A percentile compares a stretch with the other conserved stretches of the same genome.
phyloP scores from a whole-genome alignment of 371 early-diverging fungal genomes.

The Haplosporangium sp. region DNA sequence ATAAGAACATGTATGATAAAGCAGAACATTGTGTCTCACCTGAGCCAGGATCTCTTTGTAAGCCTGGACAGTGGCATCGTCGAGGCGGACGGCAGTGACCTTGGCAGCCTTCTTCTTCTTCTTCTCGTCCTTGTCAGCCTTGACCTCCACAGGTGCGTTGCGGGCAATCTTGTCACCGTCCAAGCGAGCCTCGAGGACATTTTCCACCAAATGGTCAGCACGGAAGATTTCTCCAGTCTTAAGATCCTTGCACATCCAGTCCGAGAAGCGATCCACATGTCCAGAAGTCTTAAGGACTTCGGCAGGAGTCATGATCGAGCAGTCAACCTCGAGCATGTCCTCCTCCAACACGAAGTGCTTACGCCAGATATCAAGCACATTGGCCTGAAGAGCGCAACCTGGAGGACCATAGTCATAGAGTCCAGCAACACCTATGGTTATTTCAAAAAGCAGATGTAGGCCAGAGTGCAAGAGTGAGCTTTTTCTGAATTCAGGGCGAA shows the following conservation, averaged over 20 bases:
- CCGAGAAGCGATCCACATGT: slow-evolving; percentile 99
- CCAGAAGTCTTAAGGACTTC: slow-evolving; percentile 99
- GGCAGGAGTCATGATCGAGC: slow-evolving; percentile 97
- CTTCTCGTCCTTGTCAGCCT: slow-evolving; percentile 64
- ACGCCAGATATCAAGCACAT: slow-evolving; percentile 94
- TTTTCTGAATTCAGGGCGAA: too few relatives aligned
- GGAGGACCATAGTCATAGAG: slow-evolving; percentile 99
- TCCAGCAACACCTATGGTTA: slow-evolving; percentile 88
- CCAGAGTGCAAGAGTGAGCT: background rate
- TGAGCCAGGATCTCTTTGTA: slow-evolving; percentile 91
- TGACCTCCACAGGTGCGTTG: slow-evolving; percentile 63
- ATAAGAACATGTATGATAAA: too few relatives aligned
- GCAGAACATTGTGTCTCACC: slow-evolving; percentile 55
- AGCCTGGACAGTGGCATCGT: slow-evolving; percentile 71
- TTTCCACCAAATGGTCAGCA: slow-evolving; percentile 98
- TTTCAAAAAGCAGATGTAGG: background rate
- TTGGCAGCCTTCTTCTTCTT: slow-evolving; percentile 82
- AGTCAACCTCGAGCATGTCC: slow-evolving; percentile 99
- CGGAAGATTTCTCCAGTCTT: slow-evolving; percentile 97
- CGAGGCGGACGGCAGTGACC: slow-evolving; percentile 74
- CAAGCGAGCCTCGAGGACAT: slow-evolving; percentile 89
- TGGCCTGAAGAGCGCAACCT: slow-evolving; percentile 95
- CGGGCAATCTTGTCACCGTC: slow-evolving; percentile 84
- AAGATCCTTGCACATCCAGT: slow-evolving; percentile 97
- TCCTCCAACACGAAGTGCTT: slow-evolving; percentile 98